Evolutionary conservation across 208 protist genomes (phyloP), one percentile per base, ranked within the genome.

Genomic region (Trypanosoma vivax): DNA sequence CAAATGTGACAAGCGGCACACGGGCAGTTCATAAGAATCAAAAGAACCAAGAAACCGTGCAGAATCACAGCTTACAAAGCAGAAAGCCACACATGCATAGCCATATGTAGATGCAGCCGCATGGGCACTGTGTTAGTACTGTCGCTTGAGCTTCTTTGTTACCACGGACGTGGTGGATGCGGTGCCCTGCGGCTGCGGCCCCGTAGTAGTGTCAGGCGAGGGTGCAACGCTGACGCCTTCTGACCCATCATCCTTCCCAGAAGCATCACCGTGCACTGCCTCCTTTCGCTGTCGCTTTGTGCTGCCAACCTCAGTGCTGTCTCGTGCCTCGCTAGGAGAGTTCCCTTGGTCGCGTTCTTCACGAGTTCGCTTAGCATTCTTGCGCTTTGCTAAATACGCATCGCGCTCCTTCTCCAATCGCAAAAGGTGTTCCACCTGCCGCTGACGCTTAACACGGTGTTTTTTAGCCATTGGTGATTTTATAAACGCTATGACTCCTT

Each of bases 401-500:
- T 89, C 81, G 2, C 85, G 73, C 21, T 89, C 70, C 70, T 79
- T 83, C 66, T 89, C 85, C 5, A 84, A 28, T 9, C 56, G 39
- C 14, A 73, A 69, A 28, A 93, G 74, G 56, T 90, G 71, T 5
- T 83, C 64, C 11, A 93, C 81, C 34, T 93, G 89, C 37, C 86
- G 87, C 41, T 84, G 70, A 2, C 85, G 72, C 69, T 93, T 93
- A 2, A 88, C 81, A 41, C 85, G 85, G 51, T 93, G 85, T 40
- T 93, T 93, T 66, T 93, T 93, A 7, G 85, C 63, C 85, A 93
- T 93, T 0, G n/a, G n/a, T 23, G 7, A 47, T 49, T 21, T 9
- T 43, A 21, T 43, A 24, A 43, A 19, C 33, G 10, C 9, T 9
- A n/a, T 14, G 33, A 37, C 9, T 5, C 13, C 3, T 46, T 49